Conservation (phyloP, 306 rosid genomes). For the Mimosa pudica region DNA sequence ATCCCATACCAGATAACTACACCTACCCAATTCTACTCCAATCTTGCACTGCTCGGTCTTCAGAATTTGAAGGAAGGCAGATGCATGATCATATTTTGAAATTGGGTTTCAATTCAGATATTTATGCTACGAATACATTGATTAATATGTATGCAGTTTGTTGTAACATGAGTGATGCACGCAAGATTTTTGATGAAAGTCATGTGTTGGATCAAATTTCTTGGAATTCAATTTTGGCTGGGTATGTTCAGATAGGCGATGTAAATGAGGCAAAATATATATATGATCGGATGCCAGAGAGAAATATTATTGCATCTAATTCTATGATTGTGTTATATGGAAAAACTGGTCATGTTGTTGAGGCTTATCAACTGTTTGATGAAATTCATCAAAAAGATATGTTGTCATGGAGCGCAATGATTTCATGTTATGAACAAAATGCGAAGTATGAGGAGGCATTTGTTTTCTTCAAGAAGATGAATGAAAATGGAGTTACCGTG, state of each 20-base stretch:
- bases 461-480: conserved; percentile 60
- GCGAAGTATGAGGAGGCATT: conserved; percentile 62
- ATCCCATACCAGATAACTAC: conserved; percentile 48
- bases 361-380: conserved; percentile 54
- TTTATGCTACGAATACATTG: conserved; percentile 73
- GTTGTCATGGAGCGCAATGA: conserved; percentile 82
- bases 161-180: conserved; percentile 59
- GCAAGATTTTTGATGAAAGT: conserved; percentile 69
- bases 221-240: conserved; percentile 80
- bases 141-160: conserved; percentile 65
- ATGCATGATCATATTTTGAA: conserved; percentile 59
- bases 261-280: conserved; percentile 48
- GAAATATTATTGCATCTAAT: conserved; percentile 64
- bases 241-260: conserved; percentile 58
- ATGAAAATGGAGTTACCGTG: conserved; percentile 48
- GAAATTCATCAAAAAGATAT: conserved; percentile 57
- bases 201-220: conserved; percentile 65
- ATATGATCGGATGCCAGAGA: conserved; percentile 57
- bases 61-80: conserved; percentile 60
- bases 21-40: conserved; percentile 71
- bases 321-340: conserved; percentile 74
- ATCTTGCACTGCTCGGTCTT: conserved; percentile 54
- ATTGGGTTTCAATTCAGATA: conserved; percentile 58
- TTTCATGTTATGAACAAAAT: conserved; percentile 76
- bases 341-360: conserved; percentile 46